A percentile compares a stretch with the other conserved stretches of the same genome.
Conservation (phyloP, 2,329 filamentous ascomycete genomes). For the Aspergillus fructus region DNA sequence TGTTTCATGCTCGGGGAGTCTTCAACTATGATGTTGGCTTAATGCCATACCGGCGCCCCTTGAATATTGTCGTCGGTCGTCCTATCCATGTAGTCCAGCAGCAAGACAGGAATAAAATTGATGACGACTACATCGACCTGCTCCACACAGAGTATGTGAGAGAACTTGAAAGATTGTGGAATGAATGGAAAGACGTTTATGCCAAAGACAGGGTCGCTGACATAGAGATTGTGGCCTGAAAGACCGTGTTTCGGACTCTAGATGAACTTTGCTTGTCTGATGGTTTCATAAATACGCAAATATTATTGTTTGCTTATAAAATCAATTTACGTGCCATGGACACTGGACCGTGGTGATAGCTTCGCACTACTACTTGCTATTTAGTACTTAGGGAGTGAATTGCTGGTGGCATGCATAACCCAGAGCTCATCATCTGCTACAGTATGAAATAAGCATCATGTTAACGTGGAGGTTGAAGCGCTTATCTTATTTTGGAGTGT, state of each 20-base stretch:
- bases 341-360: neutral
- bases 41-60: slow-evolving; percentile 84
- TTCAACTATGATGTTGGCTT: slow-evolving; percentile 98
- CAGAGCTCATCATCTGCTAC: too few relatives aligned
- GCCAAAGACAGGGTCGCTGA: slow-evolving; percentile 44
- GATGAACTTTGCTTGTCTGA: neutral
- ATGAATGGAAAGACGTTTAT: slow-evolving; percentile 48
- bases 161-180: slow-evolving; percentile 51
- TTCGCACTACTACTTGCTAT: neutral
- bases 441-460: too few relatives aligned
- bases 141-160: slow-evolving; percentile 76
- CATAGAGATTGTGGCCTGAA: slow-evolving; percentile 44
- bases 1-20: slow-evolving; percentile 85
- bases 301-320: neutral
- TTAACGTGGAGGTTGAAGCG: too few relatives aligned
- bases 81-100: slow-evolving; percentile 70
- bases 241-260: neutral
- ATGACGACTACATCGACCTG: slow-evolving; percentile 73
- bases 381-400: too few relatives aligned
- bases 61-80: slow-evolving; percentile 86
- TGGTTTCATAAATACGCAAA: neutral
- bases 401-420: too few relatives aligned
- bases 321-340: neutral
- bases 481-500: too few relatives aligned
- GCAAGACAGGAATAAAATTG: slow-evolving; percentile 59